phyloP scores from a whole-genome alignment of 139 green algal species.

The Chlorella sp. region DNA sequence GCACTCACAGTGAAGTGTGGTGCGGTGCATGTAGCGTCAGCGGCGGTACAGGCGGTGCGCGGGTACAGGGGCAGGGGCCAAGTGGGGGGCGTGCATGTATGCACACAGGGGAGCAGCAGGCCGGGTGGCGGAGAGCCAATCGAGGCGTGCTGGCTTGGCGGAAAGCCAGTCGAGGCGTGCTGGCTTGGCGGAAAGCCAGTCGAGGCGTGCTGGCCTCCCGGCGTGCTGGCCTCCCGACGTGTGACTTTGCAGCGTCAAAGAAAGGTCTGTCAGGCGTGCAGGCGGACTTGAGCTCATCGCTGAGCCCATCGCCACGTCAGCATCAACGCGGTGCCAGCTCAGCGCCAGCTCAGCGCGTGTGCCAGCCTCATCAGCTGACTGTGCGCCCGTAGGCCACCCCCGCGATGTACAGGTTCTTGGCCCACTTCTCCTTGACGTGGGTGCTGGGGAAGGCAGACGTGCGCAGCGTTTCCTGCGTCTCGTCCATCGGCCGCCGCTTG shows the following conservation, averaged over 20 bases:
- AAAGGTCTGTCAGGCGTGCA: neutral
- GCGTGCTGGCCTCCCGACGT: neutral
- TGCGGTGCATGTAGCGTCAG: neutral
- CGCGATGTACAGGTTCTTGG: conserved; percentile 98
- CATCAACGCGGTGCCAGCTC: too few species aligned
- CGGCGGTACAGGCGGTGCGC: neutral
- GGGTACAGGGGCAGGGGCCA: neutral
- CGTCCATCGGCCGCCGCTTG: conserved; percentile 87
- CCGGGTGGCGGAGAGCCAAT: neutral
- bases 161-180: too few species aligned
- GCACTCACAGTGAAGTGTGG: neutral
- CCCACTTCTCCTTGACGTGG: conserved; percentile 99
- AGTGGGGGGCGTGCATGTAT: neutral
- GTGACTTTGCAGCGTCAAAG: neutral
- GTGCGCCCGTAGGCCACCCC: conserved; percentile 96
- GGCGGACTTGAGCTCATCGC: too few species aligned
- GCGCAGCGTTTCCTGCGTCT: conserved; percentile 98
- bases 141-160: neutral
- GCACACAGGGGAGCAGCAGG: neutral
- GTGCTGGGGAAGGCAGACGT: conserved; percentile 94
- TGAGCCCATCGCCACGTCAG: too few species aligned
- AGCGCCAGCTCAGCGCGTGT: neutral
- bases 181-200: too few species aligned
- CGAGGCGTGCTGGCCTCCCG: too few species aligned
- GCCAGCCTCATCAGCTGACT: conserved; percentile 50